Percentiles rank a stretch among this genome's conserved stretches.
These are phyloP conservation scores for Leccinum arenicola DNA, from an alignment of 768 basidiomycete species.

Conservation along the genomic window DNA sequence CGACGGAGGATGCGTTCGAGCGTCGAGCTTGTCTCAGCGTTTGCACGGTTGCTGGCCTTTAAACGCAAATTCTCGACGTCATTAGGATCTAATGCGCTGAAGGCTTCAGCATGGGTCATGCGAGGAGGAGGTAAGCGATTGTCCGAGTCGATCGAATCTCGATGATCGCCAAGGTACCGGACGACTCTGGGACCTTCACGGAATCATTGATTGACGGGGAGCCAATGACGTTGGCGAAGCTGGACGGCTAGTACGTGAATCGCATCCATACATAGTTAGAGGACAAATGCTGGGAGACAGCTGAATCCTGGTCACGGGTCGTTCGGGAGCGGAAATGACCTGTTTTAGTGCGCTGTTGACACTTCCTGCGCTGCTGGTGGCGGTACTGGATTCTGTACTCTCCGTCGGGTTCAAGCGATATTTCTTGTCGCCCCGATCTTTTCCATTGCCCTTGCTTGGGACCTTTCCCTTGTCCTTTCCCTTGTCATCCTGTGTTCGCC, in stretches of 20 bases:
- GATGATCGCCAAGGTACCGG: constrained; percentile 19
- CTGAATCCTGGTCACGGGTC: constrained; percentile 11
- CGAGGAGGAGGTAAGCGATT: constrained; percentile 39
- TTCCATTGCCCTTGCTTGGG: constrained; percentile 32
- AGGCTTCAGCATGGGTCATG: constrained; percentile 63
- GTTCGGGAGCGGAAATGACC: constrained; percentile 7
- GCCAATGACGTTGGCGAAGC: constrained; percentile 18
- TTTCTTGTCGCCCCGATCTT: constrained; percentile 30
- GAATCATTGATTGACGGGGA: constrained; percentile 10
- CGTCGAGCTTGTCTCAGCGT: constrained; percentile 17
- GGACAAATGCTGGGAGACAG: constrained; percentile 21
- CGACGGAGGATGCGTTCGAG: constrained; percentile 22
- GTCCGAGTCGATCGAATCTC: constrained; percentile 27
- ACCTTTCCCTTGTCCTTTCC: constrained; percentile 20
- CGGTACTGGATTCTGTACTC: constrained; percentile 31
- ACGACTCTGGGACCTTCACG: constrained; percentile 2
- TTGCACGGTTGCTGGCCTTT: constrained; percentile 29
- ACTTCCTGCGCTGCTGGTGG: constrained; percentile 33
- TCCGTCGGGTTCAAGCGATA: constrained; percentile 25
- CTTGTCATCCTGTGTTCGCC: constrained; percentile 10
- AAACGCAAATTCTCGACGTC: constrained; percentile 44
- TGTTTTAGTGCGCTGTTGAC: constrained; percentile 10
- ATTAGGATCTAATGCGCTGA: constrained; percentile 54
- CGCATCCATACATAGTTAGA: constrained; percentile 3
- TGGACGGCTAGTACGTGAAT: constrained; percentile 19